These are phyloP conservation scores for Penicillium sumatraense DNA, from an alignment of 2,329 filamentous ascomycete species.

Conservation along the genomic window DNA sequence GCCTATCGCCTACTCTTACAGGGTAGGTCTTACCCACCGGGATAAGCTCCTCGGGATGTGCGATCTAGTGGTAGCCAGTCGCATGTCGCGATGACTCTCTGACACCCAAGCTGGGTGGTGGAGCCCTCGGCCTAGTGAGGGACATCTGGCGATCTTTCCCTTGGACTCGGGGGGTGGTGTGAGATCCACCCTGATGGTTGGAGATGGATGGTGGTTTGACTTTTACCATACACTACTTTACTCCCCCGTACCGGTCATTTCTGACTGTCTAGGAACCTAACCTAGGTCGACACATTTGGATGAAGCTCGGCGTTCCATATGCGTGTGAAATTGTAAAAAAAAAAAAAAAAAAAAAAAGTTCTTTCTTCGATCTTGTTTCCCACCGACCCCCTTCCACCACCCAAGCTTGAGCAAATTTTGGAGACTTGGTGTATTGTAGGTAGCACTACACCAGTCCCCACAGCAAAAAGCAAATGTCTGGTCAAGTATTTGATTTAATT, in stretches of 20 bases:
- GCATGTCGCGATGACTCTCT: constrained; percentile 22
- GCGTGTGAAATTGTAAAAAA: too few relatives aligned
- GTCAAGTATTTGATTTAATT: constrained; percentile 26
- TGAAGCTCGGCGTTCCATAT: neutral
- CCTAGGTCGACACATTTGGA: constrained; percentile 2
- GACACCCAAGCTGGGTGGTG: constrained; percentile 30
- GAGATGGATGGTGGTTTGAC: constrained; percentile 5
- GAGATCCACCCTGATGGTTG: constrained; percentile 10
- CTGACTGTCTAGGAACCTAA: neutral
- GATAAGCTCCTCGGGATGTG: constrained; percentile 27
- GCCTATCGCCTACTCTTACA: neutral
- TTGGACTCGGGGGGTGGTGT: constrained; percentile 7
- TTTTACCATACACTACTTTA: constrained; percentile 9
- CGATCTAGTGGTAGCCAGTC: constrained; percentile 25
- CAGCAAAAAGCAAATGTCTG: constrained; percentile 18
- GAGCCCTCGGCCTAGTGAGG: constrained; percentile 19
- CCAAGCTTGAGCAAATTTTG: too few relatives aligned
- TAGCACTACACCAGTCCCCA: constrained; percentile 7
- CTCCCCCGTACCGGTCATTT: neutral
- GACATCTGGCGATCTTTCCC: constrained; percentile 27
- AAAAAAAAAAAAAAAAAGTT: too few relatives aligned
- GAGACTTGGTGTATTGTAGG: neutral
- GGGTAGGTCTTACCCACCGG: constrained; percentile 4
- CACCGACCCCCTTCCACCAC: too few relatives aligned
- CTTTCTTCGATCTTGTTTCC: too few relatives aligned